Base-by-base conservation (phyloP, 257 asterid species). In the Primulina eburnea region DNA sequence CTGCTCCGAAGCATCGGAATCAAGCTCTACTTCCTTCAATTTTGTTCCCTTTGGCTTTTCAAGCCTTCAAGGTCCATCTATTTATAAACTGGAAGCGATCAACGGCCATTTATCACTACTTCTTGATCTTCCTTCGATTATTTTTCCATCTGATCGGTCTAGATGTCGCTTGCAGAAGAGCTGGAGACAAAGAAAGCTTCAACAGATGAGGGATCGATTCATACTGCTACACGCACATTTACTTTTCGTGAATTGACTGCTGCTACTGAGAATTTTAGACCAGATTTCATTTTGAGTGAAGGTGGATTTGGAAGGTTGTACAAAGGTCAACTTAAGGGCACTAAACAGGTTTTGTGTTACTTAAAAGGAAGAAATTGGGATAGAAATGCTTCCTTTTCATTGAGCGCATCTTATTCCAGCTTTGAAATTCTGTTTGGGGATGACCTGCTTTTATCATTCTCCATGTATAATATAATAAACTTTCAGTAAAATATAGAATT, bases 301-400 rank as follows among this genome's bases (percentile, higher is more conserved):
- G 88, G 88, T 62, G 88, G 88, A 64, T 83, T 81, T 71, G 88
- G 88, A 64, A 81, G 84, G 73, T 84, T 83, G 34, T 81, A 81
- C 30, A 76, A 68, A 72, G 86, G 88, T 18, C 70, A 68, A 47
- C 64, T 84, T 63, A 82, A 84, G 77, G 70, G 78, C 59, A 72
- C 76, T 7, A 79, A 70, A 69, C 88, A 74, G 84, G 88, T 81
- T 62, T 63, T 20, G 8, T 18, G 6, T 28, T 63, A 18, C 26
- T 9, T 43, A 4, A 2, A 24, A 40, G 4, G 50, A 9, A 11
- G 1, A 2, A 1, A 40, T n/a, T 1, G 16, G 30, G 20, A 8
- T 4, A 12, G 29, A 33, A 17, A 34, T 33, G 29, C 8, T n/a
- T 11, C 10, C 24, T 33, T 26, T 18, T 62, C n/a, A 43, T 4